phyloP scores from a whole-genome alignment of 176 grass and related monocot species.

The Phragmites australis region DNA sequence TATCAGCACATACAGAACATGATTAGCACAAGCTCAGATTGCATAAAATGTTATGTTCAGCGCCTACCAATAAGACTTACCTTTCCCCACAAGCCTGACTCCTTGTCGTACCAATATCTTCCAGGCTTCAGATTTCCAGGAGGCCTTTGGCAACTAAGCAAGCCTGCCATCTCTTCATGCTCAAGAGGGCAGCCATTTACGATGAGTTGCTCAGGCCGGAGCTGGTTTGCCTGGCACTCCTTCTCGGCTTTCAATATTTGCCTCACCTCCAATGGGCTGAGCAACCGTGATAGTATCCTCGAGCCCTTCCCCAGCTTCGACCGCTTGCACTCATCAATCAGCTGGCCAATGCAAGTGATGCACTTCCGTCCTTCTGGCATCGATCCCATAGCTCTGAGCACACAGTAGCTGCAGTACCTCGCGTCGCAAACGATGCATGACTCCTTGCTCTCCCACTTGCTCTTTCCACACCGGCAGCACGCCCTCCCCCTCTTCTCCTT shows the following conservation, averaged over 20 bases:
- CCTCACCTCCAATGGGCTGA: conserved; percentile 86
- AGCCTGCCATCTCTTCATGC: conserved; percentile 67
- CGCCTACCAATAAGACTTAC: conserved; percentile 29
- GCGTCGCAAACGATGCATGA: conserved; percentile 74
- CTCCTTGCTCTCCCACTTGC: conserved; percentile 94
- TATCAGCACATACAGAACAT: conserved; percentile 27
- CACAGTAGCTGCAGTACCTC: conserved; percentile 71
- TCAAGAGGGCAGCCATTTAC: conserved; percentile 68
- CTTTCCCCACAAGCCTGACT: conserved; percentile 95
- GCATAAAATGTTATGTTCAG: background rate
- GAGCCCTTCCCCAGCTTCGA: conserved; percentile 86
- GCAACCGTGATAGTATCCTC: conserved; percentile 54
- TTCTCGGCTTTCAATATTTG: conserved; percentile 90
- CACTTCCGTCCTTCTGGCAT: conserved; percentile 98
- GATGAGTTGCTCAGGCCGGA: conserved; percentile 73
- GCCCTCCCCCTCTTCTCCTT: conserved; percentile 54
- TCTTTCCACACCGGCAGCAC: conserved; percentile 74
- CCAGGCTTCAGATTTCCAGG: conserved; percentile 89
- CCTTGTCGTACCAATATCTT: conserved; percentile 99
- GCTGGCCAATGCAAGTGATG: conserved; percentile 71
- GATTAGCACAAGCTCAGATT: background rate
- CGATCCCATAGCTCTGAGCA: conserved; percentile 91
- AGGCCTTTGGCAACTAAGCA: conserved; percentile 77
- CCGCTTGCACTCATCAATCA: conserved; percentile 74
- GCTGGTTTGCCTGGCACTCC: conserved; percentile 95